phyloP scores from a whole-genome alignment of 2,329 filamentous ascomycete genomes.

The Aquanectria penicillioides region DNA sequence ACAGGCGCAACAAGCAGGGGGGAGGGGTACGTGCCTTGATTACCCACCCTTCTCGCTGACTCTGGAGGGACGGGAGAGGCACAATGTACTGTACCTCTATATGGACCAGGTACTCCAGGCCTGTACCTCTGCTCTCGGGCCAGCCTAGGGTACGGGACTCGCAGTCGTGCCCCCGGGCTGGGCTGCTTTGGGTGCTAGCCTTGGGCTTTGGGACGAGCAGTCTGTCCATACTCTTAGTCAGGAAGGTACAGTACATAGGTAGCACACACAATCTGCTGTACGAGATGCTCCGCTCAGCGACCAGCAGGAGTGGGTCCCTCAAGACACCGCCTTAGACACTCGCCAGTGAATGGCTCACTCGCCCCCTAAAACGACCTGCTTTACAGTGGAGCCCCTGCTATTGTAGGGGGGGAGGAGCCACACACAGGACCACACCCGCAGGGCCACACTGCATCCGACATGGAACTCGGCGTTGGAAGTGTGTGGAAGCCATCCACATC shows the following conservation, averaged over 20 bases:
- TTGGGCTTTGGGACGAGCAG: too few relatives aligned
- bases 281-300: conserved; percentile 17
- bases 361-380: conserved; percentile 17
- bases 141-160: too few relatives aligned
- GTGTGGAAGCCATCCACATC: conserved; percentile 15
- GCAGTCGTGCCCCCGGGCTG: too few relatives aligned
- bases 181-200: too few relatives aligned
- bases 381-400: conserved; percentile 18
- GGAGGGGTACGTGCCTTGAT: conserved; percentile 14
- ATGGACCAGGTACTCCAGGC: too few relatives aligned
- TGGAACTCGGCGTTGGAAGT: conserved; percentile 16
- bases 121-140: too few relatives aligned
- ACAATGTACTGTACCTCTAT: conserved; percentile 22
- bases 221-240: too few relatives aligned
- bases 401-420: conserved; percentile 15
- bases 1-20: conserved; percentile 21
- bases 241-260: background rate
- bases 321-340: conserved; percentile 18
- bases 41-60: conserved; percentile 15
- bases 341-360: conserved; percentile 16
- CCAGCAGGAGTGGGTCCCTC: conserved; percentile 18
- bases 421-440: conserved; percentile 8
- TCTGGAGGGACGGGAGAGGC: conserved; percentile 19
- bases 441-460: conserved; percentile 14
- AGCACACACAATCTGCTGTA: conserved; percentile 7